These are phyloP conservation scores for Cryptococcus sp. DNA, from an alignment of 1,284 basidiomycete genomes.

Conservation along the genomic window DNA sequence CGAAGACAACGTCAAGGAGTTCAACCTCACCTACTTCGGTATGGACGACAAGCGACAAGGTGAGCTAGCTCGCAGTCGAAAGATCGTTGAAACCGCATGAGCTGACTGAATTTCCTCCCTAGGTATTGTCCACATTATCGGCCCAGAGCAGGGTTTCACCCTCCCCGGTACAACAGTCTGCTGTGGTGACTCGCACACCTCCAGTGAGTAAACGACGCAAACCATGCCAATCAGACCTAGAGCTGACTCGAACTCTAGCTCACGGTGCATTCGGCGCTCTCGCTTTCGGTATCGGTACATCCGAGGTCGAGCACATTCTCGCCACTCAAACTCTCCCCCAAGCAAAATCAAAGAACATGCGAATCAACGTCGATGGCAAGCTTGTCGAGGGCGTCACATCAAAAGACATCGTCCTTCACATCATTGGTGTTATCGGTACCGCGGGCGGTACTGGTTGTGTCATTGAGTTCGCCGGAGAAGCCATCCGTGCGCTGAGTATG, in stretches of 20 bases:
- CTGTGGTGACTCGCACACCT: conserved; percentile 92
- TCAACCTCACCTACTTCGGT: conserved; percentile 93
- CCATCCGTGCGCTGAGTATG: conserved; percentile 89
- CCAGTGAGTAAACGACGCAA: conserved; percentile 39
- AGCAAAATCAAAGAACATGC: conserved; percentile 94
- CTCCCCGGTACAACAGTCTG: conserved; percentile 94
- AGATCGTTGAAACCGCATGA: background rate
- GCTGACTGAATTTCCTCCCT: conserved; percentile 8
- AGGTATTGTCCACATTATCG: conserved; percentile 96
- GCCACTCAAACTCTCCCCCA: conserved; percentile 93
- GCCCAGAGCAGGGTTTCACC: conserved; percentile 95
- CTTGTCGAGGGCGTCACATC: conserved; percentile 86
- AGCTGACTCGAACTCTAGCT: conserved; percentile 57
- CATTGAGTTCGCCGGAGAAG: conserved; percentile 90
- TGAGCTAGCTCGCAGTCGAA: conserved; percentile 41
- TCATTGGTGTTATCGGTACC: conserved; percentile 91
- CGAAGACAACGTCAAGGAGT: conserved; percentile 93
- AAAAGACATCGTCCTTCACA: conserved; percentile 92
- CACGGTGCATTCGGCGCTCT: conserved; percentile 95
- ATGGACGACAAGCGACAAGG: conserved; percentile 88
- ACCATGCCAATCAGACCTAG: too few relatives aligned
- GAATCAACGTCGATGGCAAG: conserved; percentile 83
- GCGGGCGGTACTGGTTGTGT: conserved; percentile 91
- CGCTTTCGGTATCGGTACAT: conserved; percentile 95
- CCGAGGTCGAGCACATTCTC: conserved; percentile 95